These are phyloP conservation scores for Phialophora expanda DNA, from an alignment of 2,329 filamentous ascomycete species.

Conservation along the genomic window DNA sequence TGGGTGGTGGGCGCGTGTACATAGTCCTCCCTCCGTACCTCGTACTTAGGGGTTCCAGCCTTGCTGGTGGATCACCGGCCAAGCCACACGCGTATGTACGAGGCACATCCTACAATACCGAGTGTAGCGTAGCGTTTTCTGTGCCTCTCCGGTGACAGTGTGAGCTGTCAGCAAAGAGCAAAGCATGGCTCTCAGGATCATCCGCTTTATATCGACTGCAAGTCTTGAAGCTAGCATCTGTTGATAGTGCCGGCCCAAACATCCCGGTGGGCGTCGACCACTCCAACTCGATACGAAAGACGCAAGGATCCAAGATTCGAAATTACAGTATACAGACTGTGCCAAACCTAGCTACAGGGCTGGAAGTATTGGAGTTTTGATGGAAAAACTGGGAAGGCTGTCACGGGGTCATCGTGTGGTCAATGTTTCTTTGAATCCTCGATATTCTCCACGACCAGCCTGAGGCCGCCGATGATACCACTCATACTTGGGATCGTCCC, in stretches of 20 bases:
- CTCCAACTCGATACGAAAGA: background rate
- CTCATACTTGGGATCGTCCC: conserved; percentile 7
- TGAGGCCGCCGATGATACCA: conserved; percentile 18
- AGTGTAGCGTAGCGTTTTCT: too few relatives aligned
- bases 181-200: background rate
- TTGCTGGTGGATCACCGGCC: background rate
- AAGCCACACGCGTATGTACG: background rate
- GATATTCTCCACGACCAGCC: background rate
- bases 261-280: background rate
- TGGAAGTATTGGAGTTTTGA: background rate
- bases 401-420: background rate
- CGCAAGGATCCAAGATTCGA: background rate
- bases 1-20: background rate
- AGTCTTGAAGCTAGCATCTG: background rate
- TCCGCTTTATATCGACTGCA: background rate
- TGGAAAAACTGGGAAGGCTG: background rate
- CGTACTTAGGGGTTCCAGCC: background rate
- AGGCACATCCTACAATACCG: too few relatives aligned
- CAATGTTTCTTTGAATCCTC: background rate
- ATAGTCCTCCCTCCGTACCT: background rate
- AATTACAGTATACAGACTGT: background rate
- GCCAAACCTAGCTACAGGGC: background rate
- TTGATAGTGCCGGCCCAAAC: background rate
- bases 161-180: background rate
- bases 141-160: background rate